Percentiles rank a stretch among this genome's conserved stretches.
Conservation (phyloP, 2,329 filamentous ascomycete species). For the Tolypocladium amazonense region DNA sequence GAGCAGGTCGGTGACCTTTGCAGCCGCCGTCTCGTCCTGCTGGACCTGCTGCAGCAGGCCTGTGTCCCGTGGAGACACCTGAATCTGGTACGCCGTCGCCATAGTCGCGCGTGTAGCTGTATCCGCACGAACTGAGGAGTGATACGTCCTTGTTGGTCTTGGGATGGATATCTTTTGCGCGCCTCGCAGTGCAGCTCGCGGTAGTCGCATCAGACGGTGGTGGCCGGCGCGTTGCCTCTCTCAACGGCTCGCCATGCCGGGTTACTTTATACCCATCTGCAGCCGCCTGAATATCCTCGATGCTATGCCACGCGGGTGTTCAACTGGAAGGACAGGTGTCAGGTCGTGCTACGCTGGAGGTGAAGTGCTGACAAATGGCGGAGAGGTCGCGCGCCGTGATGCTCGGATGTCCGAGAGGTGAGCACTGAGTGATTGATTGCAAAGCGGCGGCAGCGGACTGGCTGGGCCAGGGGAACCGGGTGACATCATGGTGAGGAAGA, state of each 20-base stretch:
- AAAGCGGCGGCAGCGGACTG: not conserved
- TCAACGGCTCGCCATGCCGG: not conserved
- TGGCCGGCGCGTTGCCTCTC: not conserved
- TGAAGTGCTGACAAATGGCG: not conserved
- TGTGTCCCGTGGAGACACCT: slow-evolving; percentile 35
- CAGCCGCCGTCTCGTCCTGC: slow-evolving; percentile 48
- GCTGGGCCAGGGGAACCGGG: not conserved
- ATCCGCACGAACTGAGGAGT: not conserved
- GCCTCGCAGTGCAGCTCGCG: not conserved
- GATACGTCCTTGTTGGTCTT: not conserved
- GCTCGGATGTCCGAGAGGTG: not conserved
- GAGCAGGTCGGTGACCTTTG: slow-evolving; percentile 54
- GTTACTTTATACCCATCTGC: not conserved
- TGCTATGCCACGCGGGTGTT: not conserved
- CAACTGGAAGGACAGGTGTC: not conserved
- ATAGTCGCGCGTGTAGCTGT: slow-evolving; percentile 14
- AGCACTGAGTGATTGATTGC: not conserved
- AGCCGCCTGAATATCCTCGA: not conserved
- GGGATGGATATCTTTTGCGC: not conserved
- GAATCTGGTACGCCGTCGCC: slow-evolving; percentile 37
- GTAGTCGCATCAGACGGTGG: not conserved
- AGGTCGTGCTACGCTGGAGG: not conserved
- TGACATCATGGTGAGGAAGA: not conserved
- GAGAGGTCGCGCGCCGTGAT: not conserved
- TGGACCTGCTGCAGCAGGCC: slow-evolving; percentile 35